phyloP scores from a whole-genome alignment of 371 early-diverging fungal species.

The Batkoa obscura region DNA sequence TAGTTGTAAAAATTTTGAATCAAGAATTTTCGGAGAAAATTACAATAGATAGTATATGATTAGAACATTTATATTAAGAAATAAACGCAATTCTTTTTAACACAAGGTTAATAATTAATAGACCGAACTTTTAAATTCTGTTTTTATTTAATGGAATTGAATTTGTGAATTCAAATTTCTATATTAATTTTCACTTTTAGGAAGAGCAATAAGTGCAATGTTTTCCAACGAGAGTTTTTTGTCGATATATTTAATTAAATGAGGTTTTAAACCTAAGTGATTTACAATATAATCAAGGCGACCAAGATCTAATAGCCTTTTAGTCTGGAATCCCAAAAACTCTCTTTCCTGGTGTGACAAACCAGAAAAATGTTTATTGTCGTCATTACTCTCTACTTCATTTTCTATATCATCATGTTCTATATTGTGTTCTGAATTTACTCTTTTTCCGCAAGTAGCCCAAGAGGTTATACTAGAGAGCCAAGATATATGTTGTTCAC shows the following conservation, averaged over 20 bases:
- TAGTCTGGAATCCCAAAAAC: conserved; percentile 45
- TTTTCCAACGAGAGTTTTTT: conserved; percentile 45
- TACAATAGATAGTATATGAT: too few relatives aligned
- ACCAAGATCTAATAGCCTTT: conserved; percentile 50
- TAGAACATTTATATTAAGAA: too few relatives aligned
- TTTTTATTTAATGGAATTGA: too few relatives aligned
- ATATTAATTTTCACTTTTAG: background rate
- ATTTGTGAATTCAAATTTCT: too few relatives aligned
- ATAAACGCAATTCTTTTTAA: too few relatives aligned
- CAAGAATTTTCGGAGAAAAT: too few relatives aligned
- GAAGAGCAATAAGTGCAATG: conserved; percentile 40
- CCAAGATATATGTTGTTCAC: conserved; percentile 28
- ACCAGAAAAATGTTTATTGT: conserved; percentile 33
- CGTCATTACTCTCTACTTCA: background rate
- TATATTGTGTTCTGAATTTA: conserved; percentile 3
- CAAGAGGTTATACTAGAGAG: conserved; percentile 47
- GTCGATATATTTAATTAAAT: conserved; percentile 45
- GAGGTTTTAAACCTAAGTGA: conserved; percentile 25
- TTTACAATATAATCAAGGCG: conserved; percentile 25
- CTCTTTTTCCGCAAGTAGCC: conserved; percentile 35
- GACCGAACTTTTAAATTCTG: too few relatives aligned
- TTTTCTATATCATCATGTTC: conserved; percentile 12
- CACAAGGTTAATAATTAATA: too few relatives aligned
- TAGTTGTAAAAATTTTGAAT: too few relatives aligned
- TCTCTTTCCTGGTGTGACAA: conserved; percentile 35